Percentiles rank a stretch among this genome's conserved stretches.
Conservation (phyloP, 2,329 filamentous ascomycete genomes). For the Fusarium sp. region DNA sequence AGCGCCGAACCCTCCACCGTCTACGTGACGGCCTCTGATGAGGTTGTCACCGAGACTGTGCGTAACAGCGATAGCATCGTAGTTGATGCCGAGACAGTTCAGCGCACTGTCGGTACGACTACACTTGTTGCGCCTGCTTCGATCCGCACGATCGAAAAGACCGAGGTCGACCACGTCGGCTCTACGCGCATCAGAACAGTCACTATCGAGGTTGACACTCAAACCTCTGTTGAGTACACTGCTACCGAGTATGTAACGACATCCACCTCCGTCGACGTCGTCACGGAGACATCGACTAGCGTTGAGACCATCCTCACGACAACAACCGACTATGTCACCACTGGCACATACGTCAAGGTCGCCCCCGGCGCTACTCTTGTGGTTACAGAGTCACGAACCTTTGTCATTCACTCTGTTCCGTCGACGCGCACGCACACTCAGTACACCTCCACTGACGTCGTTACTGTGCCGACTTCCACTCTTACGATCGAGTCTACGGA, state of each 20-base stretch:
- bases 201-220: background rate
- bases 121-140: background rate
- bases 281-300: constrained; percentile 1
- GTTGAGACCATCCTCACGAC: constrained; percentile 13
- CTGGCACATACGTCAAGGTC: constrained; percentile 1
- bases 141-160: constrained; percentile 9
- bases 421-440: constrained; percentile 5
- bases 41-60: constrained; percentile 9
- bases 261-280: constrained; percentile 8
- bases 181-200: constrained; percentile 10
- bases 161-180: constrained; percentile 9
- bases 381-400: constrained; percentile 8
- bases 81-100: constrained; percentile 5
- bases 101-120: constrained; percentile 4
- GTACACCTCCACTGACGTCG: constrained; percentile 9
- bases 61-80: constrained; percentile 1
- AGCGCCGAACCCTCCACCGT: background rate
- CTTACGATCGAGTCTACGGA: constrained; percentile 9
- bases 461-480: constrained; percentile 7
- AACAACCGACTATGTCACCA: constrained; percentile 8
- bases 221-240: constrained; percentile 1
- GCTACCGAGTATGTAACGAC: constrained; percentile 8
- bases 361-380: constrained; percentile 5
- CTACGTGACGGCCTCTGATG: constrained; percentile 1
- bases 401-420: constrained; percentile 8